These are phyloP conservation scores for Brasilioporus rufonigricans DNA, from an alignment of 768 basidiomycete species.

Conservation along the genomic window DNA sequence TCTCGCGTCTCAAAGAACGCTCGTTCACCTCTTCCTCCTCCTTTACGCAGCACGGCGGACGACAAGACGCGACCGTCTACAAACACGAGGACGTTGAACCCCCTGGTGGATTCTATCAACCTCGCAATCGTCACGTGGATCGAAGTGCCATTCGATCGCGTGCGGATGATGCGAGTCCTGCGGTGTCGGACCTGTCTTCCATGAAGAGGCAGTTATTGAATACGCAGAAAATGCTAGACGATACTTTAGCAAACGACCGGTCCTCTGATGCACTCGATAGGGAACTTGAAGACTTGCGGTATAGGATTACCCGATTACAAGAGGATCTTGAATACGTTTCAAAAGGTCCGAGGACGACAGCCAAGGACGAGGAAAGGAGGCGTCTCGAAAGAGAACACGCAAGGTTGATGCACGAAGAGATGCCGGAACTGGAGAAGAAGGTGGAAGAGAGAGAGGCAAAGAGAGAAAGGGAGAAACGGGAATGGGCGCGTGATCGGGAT, in stretches of 20 bases:
- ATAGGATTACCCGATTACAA: constrained; percentile 80
- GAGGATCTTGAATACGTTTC: constrained; percentile 90
- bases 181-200: constrained; percentile 71
- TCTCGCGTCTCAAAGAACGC: constrained; percentile 65
- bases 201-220: constrained; percentile 81
- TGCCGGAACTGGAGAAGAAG: constrained; percentile 87
- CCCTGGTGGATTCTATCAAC: constrained; percentile 69
- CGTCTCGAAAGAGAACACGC: constrained; percentile 86
- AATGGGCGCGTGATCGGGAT: constrained; percentile 79
- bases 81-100: constrained; percentile 70
- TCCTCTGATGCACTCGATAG: constrained; percentile 92
- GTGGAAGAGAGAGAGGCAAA: constrained; percentile 77
- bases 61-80: constrained; percentile 91
- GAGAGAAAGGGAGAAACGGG: constrained; percentile 73
- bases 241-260: constrained; percentile 59
- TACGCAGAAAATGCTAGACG: constrained; percentile 79
- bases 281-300: constrained; percentile 84
- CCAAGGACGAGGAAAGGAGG: constrained; percentile 83
- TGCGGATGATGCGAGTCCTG: constrained; percentile 59
- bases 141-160: constrained; percentile 76
- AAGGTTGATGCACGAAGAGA: constrained; percentile 80
- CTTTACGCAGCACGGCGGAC: constrained; percentile 46
- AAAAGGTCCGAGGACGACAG: constrained; percentile 64
- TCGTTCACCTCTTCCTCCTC: constrained; percentile 63
- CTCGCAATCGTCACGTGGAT: constrained; percentile 80